Evolutionary conservation across 257 asterid genomes (phyloP).

Genomic region (Echites panduratus): DNA sequence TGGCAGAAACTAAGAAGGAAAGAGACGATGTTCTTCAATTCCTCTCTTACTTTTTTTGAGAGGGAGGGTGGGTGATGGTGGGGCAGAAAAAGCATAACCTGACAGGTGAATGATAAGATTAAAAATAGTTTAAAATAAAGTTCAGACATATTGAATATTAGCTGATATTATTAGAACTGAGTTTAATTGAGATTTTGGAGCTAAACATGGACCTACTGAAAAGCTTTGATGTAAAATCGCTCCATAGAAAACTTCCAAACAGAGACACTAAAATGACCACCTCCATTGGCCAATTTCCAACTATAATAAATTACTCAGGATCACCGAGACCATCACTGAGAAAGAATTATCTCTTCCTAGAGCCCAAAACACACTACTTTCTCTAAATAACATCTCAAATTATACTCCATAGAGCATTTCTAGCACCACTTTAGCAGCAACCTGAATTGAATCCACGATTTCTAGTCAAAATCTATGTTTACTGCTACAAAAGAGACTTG

Average conservation of each 20-base stretch:
- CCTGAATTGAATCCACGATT: background rate
- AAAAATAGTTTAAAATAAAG: background rate
- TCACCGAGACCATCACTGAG: background rate
- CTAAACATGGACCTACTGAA: background rate
- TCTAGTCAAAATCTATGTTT: background rate
- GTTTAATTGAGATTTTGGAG: background rate
- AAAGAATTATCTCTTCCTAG: background rate
- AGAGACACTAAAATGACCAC: background rate
- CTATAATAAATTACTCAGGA: background rate
- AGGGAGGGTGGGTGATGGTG: too few relatives aligned
- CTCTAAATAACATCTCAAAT: background rate
- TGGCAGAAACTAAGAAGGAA: too few relatives aligned
- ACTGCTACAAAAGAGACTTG: background rate
- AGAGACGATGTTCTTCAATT: too few relatives aligned
- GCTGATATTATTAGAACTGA: background rate
- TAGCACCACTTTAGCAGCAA: background rate
- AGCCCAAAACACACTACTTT: background rate
- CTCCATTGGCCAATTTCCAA: background rate
- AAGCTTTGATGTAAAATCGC: background rate
- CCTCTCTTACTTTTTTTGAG: too few relatives aligned
- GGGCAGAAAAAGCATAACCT: too few relatives aligned
- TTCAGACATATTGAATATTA: background rate
- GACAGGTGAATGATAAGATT: background rate
- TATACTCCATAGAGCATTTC: background rate
- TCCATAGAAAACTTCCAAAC: background rate